Evolutionary conservation across 495 filamentous ascomycete species (phyloP).

Genomic region (Articulospora tetracladia): DNA sequence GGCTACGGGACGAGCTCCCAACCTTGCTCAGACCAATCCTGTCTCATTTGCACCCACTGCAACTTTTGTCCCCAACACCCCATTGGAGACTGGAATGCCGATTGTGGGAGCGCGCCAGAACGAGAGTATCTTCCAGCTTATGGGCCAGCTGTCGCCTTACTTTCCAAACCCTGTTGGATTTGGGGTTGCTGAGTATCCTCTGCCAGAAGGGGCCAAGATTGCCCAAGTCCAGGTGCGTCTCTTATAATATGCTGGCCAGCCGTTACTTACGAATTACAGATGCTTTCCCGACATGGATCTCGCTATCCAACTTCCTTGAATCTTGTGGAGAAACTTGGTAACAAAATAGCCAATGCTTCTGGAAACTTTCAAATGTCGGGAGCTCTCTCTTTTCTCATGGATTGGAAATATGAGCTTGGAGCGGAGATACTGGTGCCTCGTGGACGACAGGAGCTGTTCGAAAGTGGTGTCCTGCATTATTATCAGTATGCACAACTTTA

Average conservation of each 20-base stretch:
- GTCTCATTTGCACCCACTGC: slow-evolving; percentile 38
- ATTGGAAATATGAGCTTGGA: slow-evolving; percentile 70
- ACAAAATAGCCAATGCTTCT: slow-evolving; percentile 57
- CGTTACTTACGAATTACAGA: slow-evolving; percentile 39
- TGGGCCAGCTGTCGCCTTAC: slow-evolving; percentile 47
- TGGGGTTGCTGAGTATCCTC: slow-evolving; percentile 51
- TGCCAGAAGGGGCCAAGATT: slow-evolving; percentile 52
- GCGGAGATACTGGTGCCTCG: slow-evolving; percentile 68
- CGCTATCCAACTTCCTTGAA: slow-evolving; percentile 68
- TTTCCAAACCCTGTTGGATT: slow-evolving; percentile 39
- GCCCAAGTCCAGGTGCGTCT: slow-evolving; percentile 42
- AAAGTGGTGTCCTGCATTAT: slow-evolving; percentile 61
- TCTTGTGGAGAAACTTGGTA: slow-evolving; percentile 45
- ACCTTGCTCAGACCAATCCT: slow-evolving; percentile 53
- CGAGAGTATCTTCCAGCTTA: slow-evolving; percentile 50
- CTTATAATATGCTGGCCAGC: background rate
- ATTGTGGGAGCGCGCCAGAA: slow-evolving; percentile 42
- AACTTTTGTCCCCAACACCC: slow-evolving; percentile 49
- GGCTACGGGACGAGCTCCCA: slow-evolving; percentile 51
- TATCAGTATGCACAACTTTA: slow-evolving; percentile 61
- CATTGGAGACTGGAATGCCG: slow-evolving; percentile 54
- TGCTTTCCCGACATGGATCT: slow-evolving; percentile 78
- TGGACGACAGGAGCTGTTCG: slow-evolving; percentile 67
- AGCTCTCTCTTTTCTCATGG: slow-evolving; percentile 57
- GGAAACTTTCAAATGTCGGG: slow-evolving; percentile 50